Evolutionary conservation across 805 yeast species (phyloP).

Genomic region (Yamadazyma tumulicola): DNA sequence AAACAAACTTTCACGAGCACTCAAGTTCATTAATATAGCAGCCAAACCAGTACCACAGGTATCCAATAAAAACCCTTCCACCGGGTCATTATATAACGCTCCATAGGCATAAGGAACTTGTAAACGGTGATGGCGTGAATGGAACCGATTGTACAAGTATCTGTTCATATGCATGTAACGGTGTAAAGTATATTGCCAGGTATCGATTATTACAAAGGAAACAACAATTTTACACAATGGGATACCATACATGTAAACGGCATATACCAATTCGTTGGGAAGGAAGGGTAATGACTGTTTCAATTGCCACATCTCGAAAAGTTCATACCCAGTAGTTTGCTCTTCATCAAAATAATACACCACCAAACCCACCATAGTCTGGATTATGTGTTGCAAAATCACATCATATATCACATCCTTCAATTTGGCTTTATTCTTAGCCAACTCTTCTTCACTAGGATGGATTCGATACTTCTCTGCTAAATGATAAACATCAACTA

Average conservation of each 20-base stretch:
- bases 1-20: constrained; percentile 72
- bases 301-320: constrained; percentile 44
- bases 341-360: constrained; percentile 55
- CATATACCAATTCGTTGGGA: constrained; percentile 48
- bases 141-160: constrained; percentile 72
- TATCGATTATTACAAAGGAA: constrained; percentile 77
- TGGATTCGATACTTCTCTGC: constrained; percentile 87
- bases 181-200: constrained; percentile 95
- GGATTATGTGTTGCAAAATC: constrained; percentile 77
- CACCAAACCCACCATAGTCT: constrained; percentile 62
- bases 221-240: constrained; percentile 52
- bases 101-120: constrained; percentile 98
- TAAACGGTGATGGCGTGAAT: constrained; percentile 89
- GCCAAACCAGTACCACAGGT: constrained; percentile 91
- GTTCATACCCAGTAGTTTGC: constrained; percentile 52
- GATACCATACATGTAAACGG: constrained; percentile 59
- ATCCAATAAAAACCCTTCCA: constrained; percentile 91
- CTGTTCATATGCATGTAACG: constrained; percentile 83
- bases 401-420: constrained; percentile 78
- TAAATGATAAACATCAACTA: constrained; percentile 68
- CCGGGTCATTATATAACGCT: constrained; percentile 89
- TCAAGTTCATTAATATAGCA: constrained; percentile 53
- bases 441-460: constrained; percentile 78
- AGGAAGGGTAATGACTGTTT: constrained; percentile 37
- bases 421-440: constrained; percentile 72